Evolutionary conservation across 768 basidiomycete genomes (phyloP), one percentile per base, ranked within the genome.

Genomic region (Cytidiella melzeri): DNA sequence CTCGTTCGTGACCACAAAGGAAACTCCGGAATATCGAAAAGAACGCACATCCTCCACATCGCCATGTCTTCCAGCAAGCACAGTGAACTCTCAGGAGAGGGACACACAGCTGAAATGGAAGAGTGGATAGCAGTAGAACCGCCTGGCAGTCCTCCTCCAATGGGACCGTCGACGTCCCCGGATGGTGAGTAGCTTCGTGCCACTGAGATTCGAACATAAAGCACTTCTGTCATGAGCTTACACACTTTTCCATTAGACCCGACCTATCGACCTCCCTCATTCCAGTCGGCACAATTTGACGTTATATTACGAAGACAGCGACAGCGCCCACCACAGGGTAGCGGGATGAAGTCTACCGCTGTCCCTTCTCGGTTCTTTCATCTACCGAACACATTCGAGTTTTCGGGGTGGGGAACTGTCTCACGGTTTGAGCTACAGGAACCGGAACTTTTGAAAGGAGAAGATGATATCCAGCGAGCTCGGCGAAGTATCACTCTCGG

Each of bases 361-460:
- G 57, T 73, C 4, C 81, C 80, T 4, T 83, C 84, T 5, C 76
- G 81, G 30, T 84, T 83, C 58, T 61, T 80, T 21, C 74, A 83
- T 53, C 73, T 87, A 30, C 64, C 75, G 12, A 77, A 79, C 57
- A 73, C 79, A 34, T 84, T 84, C 52, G 83, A 85, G 56, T 88
- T 87, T 55, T 77, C 85, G 1, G 84, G 84, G 3, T 85, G 84
- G 83, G 84, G 83, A 1, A 73, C 76, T 4, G 60, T 79, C 15
- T 64, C 65, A 5, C 68, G 70, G 49, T 55, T 85, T 1, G 68
- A 69, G 18, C 69, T 87, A 10, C 62, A 67, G 0, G 52, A 48
- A 1, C 69, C 74, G 3, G 78, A 84, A 41, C 56, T 68, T 40
- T 47, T 56, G 2, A 50, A 61, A 45, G 43, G 81, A 59, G 27